phyloP scores from a whole-genome alignment of 2,329 filamentous ascomycete species.

The Pseudogymnoascus sp. region DNA sequence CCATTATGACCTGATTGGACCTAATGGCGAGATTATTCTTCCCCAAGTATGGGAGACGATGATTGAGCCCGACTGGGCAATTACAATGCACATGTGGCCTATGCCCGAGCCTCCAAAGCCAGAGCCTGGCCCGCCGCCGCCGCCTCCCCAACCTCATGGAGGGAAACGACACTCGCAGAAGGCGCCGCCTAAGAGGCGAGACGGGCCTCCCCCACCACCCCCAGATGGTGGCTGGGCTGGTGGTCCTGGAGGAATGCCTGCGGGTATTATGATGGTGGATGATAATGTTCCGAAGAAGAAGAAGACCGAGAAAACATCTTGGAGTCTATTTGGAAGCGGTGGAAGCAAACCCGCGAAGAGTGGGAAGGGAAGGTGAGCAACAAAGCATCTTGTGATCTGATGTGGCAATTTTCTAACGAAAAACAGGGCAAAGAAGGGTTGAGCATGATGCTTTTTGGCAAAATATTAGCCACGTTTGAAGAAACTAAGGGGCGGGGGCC shows the following conservation, averaged over 20 bases:
- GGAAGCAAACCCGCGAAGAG: background rate
- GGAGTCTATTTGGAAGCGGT: slow-evolving; percentile 2
- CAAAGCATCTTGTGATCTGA: background rate
- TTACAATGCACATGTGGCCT: slow-evolving; percentile 64
- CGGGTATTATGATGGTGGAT: background rate
- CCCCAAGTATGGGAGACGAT: slow-evolving; percentile 77
- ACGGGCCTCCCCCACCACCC: background rate
- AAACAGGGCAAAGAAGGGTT: background rate
- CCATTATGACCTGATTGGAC: slow-evolving; percentile 74
- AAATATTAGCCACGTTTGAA: slow-evolving; percentile 3
- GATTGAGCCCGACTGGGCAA: slow-evolving; percentile 68
- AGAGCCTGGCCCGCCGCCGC: slow-evolving; percentile 32
- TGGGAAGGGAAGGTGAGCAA: slow-evolving; percentile 1
- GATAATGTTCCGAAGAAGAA: slow-evolving; percentile 3
- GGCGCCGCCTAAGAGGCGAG: slow-evolving; percentile 24
- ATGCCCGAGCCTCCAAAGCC: slow-evolving; percentile 42
- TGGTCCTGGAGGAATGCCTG: background rate
- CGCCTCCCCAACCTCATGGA: background rate
- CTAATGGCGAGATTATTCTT: slow-evolving; percentile 76
- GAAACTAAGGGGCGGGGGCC: background rate
- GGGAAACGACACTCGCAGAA: background rate
- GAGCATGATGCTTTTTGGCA: background rate
- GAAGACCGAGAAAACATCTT: background rate
- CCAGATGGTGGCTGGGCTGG: background rate
- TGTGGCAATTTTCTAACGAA: background rate